Evolutionary conservation across 345 rosid genomes (phyloP), one percentile per base, ranked within the genome.

Genomic region (Moricandia arvensis): DNA sequence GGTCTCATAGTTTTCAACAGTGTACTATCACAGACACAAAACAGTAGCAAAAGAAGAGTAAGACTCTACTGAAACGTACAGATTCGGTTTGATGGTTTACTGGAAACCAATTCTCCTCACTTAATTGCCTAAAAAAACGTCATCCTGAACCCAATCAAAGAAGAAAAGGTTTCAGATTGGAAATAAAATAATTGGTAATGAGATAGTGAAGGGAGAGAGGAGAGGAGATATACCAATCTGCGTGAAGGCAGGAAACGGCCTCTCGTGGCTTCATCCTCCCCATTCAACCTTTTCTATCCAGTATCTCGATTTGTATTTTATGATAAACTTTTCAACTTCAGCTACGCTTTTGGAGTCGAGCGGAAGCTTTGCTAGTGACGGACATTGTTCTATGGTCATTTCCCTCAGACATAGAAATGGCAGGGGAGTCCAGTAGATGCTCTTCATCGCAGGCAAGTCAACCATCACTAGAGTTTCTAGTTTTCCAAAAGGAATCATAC

Each of bases 101-200:
- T 1, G 53, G 2, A 45, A n/a, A 45, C 7, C 53, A 45, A 5
- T 13, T 45, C 17, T 7, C 53, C 53, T n/a, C 17, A 0, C 53
- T n/a, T 17, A 18, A 16, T 47, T 47, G 53, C 6, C 18, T 45
- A 5, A 21, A 21, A 21, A 4, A 1, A 29, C 31, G 4, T 4
- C 31, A 29, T 29, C 31, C 97, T 94, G 82, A 66, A 85, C 13
- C 72, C 24, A 35, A 69, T 38, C 41, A 77, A 38, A 29, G 5
- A 29, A 29, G 24, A 21, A 29, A 29, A 4, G 31, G 31, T 29
- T 29, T 29, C 31, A 29, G 31, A 0, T 21, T 21, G 2, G 24
- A 21, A 21, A 21, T 21, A 2, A 21, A 2, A 21, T 21, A 21
- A 0, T 21, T 21, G 24, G 24, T 0, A 21, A 21, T 21, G 24